These are phyloP conservation scores for Thielaviopsis punctulata DNA, from an alignment of 2,329 filamentous ascomycete genomes.

Conservation along the genomic window DNA sequence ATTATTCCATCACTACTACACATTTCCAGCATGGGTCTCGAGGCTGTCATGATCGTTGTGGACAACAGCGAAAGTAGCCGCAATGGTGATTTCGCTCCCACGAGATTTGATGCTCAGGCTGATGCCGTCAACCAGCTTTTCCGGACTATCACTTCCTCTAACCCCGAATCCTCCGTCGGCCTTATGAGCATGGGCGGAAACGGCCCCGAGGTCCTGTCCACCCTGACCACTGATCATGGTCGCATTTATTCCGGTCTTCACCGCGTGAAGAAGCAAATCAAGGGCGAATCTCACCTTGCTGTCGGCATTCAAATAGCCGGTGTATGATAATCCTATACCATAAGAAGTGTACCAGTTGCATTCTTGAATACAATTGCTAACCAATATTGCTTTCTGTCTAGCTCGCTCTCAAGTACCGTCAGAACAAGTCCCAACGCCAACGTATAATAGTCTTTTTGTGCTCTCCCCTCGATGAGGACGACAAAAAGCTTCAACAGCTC, in stretches of 20 bases:
- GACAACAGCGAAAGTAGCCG: slow-evolving; percentile 98
- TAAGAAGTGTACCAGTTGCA: slow-evolving; percentile 8
- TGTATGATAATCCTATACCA: slow-evolving; percentile 35
- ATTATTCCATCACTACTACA: slow-evolving; percentile 9
- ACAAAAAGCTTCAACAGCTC: slow-evolving; percentile 74
- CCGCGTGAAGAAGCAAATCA: slow-evolving; percentile 78
- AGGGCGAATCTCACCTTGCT: slow-evolving; percentile 71
- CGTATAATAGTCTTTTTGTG: slow-evolving; percentile 95
- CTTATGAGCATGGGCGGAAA: slow-evolving; percentile 98
- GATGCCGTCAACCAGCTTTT: slow-evolving; percentile 93
- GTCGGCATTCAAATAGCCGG: slow-evolving; percentile 90
- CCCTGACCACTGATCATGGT: slow-evolving; percentile 87
- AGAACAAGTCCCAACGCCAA: slow-evolving; percentile 93
- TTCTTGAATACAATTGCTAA: slow-evolving; percentile 14
- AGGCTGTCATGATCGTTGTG: slow-evolving; percentile 98
- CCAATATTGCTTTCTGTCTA: slow-evolving; percentile 22
- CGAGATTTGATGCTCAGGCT: slow-evolving; percentile 87
- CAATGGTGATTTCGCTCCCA: slow-evolving; percentile 85
- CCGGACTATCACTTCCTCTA: slow-evolving; percentile 83
- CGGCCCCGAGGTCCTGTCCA: slow-evolving; percentile 92
- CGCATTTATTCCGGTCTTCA: slow-evolving; percentile 87
- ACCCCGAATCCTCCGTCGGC: slow-evolving; percentile 92
- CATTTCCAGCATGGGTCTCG: slow-evolving; percentile 69
- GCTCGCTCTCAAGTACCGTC: slow-evolving; percentile 92
- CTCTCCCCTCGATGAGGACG: slow-evolving; percentile 75